These are phyloP conservation scores for Meira miltonrushii DNA, from an alignment of 1,284 basidiomycete species.

Conservation along the genomic window DNA sequence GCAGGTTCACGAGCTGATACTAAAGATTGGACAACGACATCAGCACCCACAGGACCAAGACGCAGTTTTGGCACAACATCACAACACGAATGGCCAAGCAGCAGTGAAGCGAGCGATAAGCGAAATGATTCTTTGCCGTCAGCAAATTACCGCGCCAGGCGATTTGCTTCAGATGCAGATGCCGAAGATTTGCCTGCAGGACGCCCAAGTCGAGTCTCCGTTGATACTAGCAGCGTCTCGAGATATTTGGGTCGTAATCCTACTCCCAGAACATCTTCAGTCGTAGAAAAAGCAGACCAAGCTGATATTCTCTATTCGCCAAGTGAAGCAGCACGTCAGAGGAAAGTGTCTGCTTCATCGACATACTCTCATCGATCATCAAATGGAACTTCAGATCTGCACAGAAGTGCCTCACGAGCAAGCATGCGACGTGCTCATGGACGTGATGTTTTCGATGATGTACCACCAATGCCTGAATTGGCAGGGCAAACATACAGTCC, in stretches of 20 bases:
- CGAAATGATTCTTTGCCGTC: conserved; percentile 16
- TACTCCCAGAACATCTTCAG: conserved; percentile 24
- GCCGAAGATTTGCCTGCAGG: conserved; percentile 16
- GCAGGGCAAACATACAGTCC: background rate
- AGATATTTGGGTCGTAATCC: conserved; percentile 19
- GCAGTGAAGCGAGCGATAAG: background rate
- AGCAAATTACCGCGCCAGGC: conserved; percentile 22
- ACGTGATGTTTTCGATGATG: conserved; percentile 29
- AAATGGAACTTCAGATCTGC: conserved; percentile 33
- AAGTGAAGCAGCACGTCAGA: conserved; percentile 23
- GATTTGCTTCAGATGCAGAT: conserved; percentile 24
- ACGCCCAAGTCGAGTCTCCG: conserved; percentile 25
- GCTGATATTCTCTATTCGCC: conserved; percentile 22
- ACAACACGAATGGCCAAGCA: background rate
- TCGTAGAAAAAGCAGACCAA: conserved; percentile 15
- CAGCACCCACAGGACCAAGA: conserved; percentile 5
- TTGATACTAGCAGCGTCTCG: conserved; percentile 26
- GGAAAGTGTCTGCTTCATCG: conserved; percentile 34
- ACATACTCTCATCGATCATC: conserved; percentile 33
- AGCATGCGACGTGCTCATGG: conserved; percentile 30
- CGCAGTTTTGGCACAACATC: conserved; percentile 2
- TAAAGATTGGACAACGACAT: conserved; percentile 16
- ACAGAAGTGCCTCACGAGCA: conserved; percentile 31
- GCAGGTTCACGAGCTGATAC: too few species aligned
- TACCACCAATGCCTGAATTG: conserved; percentile 5